Conservation (phyloP, 2,329 filamentous ascomycete species). For the Aspergillus sojae region DNA sequence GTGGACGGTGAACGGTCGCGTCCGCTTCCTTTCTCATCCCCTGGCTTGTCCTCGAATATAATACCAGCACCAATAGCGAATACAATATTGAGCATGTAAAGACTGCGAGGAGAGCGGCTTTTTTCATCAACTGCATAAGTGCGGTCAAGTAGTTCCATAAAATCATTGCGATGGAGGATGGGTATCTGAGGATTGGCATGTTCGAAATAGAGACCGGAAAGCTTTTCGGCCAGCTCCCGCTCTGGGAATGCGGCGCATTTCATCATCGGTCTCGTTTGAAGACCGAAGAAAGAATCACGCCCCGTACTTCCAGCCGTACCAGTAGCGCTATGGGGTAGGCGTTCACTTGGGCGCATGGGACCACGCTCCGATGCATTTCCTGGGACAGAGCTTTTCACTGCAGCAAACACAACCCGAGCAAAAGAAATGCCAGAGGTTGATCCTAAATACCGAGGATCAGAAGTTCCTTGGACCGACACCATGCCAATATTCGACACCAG, state of each 20-base stretch:
- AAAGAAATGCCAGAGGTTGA: slow-evolving; percentile 92
- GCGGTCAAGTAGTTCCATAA: slow-evolving; percentile 82
- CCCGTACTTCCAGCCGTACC: slow-evolving; percentile 72
- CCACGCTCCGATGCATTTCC: slow-evolving; percentile 64
- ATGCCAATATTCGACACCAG: slow-evolving; percentile 71
- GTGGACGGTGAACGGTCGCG: slow-evolving; percentile 31
- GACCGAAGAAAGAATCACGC: slow-evolving; percentile 95
- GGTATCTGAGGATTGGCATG: slow-evolving; percentile 96
- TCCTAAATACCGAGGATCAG: slow-evolving; percentile 79
- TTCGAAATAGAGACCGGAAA: slow-evolving; percentile 88
- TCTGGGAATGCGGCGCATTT: slow-evolving; percentile 83
- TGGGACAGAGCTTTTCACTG: slow-evolving; percentile 75
- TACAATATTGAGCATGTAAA: slow-evolving; percentile 96
- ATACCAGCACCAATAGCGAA: slow-evolving; percentile 95
- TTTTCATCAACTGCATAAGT: slow-evolving; percentile 72
- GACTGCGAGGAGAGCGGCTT: slow-evolving; percentile 72
- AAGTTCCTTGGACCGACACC: slow-evolving; percentile 75
- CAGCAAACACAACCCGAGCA: slow-evolving; percentile 89
- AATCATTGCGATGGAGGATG: slow-evolving; percentile 84
- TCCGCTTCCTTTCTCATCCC: slow-evolving; percentile 26
- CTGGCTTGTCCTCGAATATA: slow-evolving; percentile 65
- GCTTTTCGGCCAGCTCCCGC: slow-evolving; percentile 68
- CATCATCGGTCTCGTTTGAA: slow-evolving; percentile 87
- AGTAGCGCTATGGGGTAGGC: slow-evolving; percentile 52
- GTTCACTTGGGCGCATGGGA: slow-evolving; percentile 61